A percentile compares a stretch with the other conserved stretches of the same genome.
These are phyloP conservation scores for Polygonum maritimum DNA, from an alignment of 148 eudicot species.

Conservation along the genomic window DNA sequence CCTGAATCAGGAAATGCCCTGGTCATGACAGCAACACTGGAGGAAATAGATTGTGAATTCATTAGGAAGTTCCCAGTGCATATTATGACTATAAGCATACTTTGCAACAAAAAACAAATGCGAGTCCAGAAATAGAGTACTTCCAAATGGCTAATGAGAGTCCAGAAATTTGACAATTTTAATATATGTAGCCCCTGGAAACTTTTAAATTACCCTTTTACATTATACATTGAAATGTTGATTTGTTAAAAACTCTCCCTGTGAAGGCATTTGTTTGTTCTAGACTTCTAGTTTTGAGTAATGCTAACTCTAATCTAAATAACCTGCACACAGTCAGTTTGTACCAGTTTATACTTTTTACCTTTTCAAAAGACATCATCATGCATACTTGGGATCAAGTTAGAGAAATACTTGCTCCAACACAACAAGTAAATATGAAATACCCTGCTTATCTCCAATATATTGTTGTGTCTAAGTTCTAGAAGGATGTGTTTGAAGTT, in stretches of 20 bases:
- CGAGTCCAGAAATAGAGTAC: neutral
- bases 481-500: neutral
- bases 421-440: neutral
- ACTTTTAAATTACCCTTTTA: neutral
- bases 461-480: neutral
- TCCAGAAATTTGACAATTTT: neutral
- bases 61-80: neutral
- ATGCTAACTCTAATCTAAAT: neutral
- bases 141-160: neutral
- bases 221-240: neutral
- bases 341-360: neutral
- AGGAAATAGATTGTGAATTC: constrained; percentile 12
- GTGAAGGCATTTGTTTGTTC: neutral
- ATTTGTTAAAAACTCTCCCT: neutral
- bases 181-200: neutral
- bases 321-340: neutral
- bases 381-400: neutral
- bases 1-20: constrained; percentile 56
- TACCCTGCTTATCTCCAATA: neutral
- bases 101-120: neutral
- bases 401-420: neutral
- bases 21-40: constrained; percentile 97
- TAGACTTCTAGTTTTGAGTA: neutral
- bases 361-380: neutral
- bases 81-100: neutral